Percentiles rank a stretch among this genome's conserved stretches.
Evolutionary conservation across 345 rosid species (phyloP).

Genomic region (Trapa bicornis): DNA sequence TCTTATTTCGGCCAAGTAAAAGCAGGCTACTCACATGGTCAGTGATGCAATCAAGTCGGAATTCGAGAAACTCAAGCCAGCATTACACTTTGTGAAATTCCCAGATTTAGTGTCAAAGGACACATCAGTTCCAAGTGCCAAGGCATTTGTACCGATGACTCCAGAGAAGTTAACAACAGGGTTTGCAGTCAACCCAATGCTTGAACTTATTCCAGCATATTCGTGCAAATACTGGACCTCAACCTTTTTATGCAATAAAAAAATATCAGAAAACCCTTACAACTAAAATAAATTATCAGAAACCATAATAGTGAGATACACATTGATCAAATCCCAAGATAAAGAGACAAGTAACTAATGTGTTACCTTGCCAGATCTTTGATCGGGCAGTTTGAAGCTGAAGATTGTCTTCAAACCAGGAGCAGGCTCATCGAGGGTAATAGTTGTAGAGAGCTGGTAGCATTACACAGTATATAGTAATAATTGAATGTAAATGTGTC

Average conservation of each 20-base stretch:
- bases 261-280: background rate
- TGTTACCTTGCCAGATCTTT: constrained; percentile 84
- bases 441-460: constrained; percentile 57
- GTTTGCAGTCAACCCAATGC: constrained; percentile 72
- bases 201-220: constrained; percentile 62
- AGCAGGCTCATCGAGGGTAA: constrained; percentile 76
- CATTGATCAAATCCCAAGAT: background rate
- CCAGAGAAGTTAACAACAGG: constrained; percentile 74
- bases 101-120: constrained; percentile 75
- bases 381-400: constrained; percentile 79
- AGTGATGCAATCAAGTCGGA: constrained; percentile 22
- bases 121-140: constrained; percentile 66
- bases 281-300: background rate
- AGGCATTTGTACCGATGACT: constrained; percentile 48
- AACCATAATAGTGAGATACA: background rate
- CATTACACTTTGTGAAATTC: constrained; percentile 62
- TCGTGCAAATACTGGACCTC: constrained; percentile 91
- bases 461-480: background rate
- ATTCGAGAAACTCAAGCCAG: constrained; percentile 61
- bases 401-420: constrained; percentile 80
- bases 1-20: background rate
- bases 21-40: constrained; percentile 5
- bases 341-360: background rate
- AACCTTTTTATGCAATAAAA: constrained; percentile 27
- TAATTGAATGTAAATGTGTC: background rate